These are phyloP conservation scores for Neurospora intermedia DNA, from an alignment of 495 filamentous ascomycete genomes.

Conservation along the genomic window DNA sequence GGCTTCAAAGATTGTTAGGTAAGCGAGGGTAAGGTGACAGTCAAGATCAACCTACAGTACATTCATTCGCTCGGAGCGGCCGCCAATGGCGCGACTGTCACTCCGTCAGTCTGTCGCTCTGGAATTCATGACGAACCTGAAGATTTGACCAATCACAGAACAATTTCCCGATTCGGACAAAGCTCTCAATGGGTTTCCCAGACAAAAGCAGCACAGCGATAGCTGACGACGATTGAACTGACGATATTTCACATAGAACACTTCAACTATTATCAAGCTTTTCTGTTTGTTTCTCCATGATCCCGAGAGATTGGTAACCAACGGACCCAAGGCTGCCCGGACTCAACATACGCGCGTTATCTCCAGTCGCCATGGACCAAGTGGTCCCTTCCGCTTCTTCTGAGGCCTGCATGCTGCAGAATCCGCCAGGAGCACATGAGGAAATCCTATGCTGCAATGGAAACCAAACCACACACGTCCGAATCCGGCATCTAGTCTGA, in stretches of 20 bases:
- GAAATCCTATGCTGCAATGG: background rate
- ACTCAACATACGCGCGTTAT: background rate
- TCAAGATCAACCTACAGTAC: background rate
- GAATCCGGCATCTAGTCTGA: background rate
- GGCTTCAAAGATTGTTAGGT: background rate
- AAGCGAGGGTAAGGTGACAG: background rate
- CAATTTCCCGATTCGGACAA: background rate
- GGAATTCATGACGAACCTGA: background rate
- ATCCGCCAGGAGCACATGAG: background rate
- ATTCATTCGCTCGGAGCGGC: background rate
- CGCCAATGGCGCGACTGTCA: background rate
- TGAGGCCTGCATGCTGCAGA: background rate
- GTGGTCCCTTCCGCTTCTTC: background rate
- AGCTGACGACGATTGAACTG: background rate
- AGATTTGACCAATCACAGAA: background rate
- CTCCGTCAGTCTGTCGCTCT: background rate
- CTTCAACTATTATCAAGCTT: background rate
- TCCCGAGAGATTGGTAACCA: background rate
- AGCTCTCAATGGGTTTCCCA: background rate
- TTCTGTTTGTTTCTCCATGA: background rate
- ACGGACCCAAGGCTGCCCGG: background rate
- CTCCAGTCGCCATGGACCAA: background rate
- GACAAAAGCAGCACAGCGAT: background rate
- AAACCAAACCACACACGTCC: background rate
- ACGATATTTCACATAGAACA: background rate